These are phyloP conservation scores for Candida oleophila DNA, from an alignment of 805 yeast species.

Conservation along the genomic window DNA sequence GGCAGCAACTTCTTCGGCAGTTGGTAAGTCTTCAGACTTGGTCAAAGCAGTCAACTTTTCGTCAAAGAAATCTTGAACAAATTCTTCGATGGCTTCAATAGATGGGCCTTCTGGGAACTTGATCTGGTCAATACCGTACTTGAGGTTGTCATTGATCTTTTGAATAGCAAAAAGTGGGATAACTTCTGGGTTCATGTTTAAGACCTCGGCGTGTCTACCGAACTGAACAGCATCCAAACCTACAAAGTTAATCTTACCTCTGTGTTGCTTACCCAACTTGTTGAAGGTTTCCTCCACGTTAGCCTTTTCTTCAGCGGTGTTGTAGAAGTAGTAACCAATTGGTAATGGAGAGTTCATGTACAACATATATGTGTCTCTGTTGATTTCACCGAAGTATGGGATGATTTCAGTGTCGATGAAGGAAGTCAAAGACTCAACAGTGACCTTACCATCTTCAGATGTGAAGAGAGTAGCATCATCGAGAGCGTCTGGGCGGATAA, in stretches of 20 bases:
- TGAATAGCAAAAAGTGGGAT: constrained; percentile 87
- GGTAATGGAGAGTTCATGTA: constrained; percentile 77
- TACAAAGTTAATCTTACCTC: constrained; percentile 83
- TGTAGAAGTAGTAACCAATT: constrained; percentile 85
- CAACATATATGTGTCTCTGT: constrained; percentile 70
- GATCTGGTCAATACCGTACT: constrained; percentile 74
- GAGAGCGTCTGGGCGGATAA: constrained; percentile 46
- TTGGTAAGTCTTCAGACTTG: constrained; percentile 87
- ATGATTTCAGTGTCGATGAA: constrained; percentile 64
- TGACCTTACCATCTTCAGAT: constrained; percentile 26
- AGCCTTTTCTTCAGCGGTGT: constrained; percentile 62
- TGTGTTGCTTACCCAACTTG: constrained; percentile 67
- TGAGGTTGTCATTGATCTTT: constrained; percentile 62
- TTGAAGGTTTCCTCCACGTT: constrained; percentile 51
- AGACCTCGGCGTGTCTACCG: constrained; percentile 83
- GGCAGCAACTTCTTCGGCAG: constrained; percentile 59
- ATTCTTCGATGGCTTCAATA: constrained; percentile 50
- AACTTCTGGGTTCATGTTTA: constrained; percentile 80
- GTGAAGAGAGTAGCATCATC: constrained; percentile 49
- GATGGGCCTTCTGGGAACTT: constrained; percentile 46
- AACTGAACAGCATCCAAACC: constrained; percentile 79
- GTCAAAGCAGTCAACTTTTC: constrained; percentile 71
- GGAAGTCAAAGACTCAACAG: constrained; percentile 32
- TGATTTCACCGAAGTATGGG: constrained; percentile 86
- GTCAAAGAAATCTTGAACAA: constrained; percentile 59